These are phyloP conservation scores for Cunninghamia lanceolata DNA, from an alignment of 75 land plant species.

Conservation along the genomic window DNA sequence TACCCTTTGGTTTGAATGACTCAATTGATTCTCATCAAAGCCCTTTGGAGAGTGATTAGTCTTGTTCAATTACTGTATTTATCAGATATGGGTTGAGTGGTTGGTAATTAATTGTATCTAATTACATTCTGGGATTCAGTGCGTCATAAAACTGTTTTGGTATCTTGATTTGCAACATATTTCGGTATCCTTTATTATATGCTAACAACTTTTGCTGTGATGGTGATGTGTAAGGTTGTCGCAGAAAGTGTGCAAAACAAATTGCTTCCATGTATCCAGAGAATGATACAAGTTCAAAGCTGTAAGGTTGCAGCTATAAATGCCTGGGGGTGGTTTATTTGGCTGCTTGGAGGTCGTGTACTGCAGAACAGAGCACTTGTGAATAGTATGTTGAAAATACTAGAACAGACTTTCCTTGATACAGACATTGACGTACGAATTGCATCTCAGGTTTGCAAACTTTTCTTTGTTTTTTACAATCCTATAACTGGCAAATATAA, in stretches of 20 bases:
- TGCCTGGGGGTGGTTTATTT: slow-evolving; percentile 8
- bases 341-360: slow-evolving; percentile 7
- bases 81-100: background rate
- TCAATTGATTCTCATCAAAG: background rate
- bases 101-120: background rate
- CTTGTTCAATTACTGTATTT: background rate
- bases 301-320: slow-evolving; percentile 1
- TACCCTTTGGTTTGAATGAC: background rate
- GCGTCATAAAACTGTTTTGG: background rate
- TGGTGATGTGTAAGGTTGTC: slow-evolving; percentile 2
- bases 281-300: slow-evolving; percentile 1
- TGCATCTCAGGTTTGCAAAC: slow-evolving; percentile 5
- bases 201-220: background rate
- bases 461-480: background rate
- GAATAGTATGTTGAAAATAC: slow-evolving; percentile 7
- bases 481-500: background rate
- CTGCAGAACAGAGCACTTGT: slow-evolving; percentile 9
- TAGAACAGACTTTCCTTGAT: slow-evolving; percentile 12
- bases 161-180: background rate
- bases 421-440: slow-evolving; percentile 7
- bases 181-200: background rate
- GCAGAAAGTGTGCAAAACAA: slow-evolving; percentile 11
- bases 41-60: background rate
- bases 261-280: background rate
- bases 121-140: background rate